Percentiles rank a stretch among this genome's conserved stretches.
phyloP scores from a whole-genome alignment of 73 alveolate species.

The Paramecium tetraurelia region DNA sequence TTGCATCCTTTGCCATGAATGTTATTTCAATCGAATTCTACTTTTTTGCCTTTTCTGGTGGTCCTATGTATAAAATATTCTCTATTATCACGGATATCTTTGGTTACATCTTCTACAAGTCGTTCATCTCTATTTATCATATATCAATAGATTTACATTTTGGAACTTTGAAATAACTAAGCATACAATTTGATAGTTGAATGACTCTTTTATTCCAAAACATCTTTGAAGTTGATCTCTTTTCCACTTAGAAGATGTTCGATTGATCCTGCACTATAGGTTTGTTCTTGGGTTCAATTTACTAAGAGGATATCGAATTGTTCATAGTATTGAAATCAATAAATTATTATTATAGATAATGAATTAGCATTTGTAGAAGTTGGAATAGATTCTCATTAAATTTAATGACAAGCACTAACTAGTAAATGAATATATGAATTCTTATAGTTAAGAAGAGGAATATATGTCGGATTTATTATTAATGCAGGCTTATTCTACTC shows the following conservation, averaged over 20 bases:
- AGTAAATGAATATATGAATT: background rate
- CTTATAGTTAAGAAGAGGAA: background rate
- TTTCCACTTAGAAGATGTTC: background rate
- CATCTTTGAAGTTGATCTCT: conserved; percentile 28
- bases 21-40: conserved; percentile 6
- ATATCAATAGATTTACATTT: background rate
- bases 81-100: background rate
- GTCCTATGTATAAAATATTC: conserved; percentile 22
- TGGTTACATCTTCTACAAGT: background rate
- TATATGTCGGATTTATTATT: background rate
- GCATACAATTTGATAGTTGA: background rate
- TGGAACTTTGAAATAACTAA: background rate
- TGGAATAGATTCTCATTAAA: background rate
- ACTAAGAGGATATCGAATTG: background rate
- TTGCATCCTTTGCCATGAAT: conserved; percentile 35
- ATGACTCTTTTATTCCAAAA: conserved; percentile 15
- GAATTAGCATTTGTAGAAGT: background rate
- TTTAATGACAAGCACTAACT: background rate
- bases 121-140: background rate
- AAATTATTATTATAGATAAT: background rate
- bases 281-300: background rate
- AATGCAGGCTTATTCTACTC: background rate
- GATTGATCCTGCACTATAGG: background rate
- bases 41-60: conserved; percentile 24
- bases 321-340: background rate